Percentiles rank a stretch among this genome's conserved stretches.
Conservation (phyloP, 23 red algal species). For the Cyanidiococcus yangmingshanensis region DNA sequence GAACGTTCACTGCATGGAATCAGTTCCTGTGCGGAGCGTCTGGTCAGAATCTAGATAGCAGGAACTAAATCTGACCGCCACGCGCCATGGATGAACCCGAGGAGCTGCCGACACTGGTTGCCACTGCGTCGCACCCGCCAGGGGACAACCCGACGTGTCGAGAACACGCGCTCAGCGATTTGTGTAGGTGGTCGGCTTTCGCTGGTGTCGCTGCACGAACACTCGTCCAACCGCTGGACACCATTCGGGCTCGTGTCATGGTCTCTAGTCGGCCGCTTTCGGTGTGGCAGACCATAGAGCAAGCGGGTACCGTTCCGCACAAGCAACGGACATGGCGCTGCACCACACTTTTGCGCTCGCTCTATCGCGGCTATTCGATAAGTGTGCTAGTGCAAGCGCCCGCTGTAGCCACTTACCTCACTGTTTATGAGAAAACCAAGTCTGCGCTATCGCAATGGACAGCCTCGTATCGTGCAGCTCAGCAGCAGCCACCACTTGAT, state of each 20-base stretch:
- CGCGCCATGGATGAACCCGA: too few relatives aligned
- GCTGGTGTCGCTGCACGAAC: constrained; percentile 58
- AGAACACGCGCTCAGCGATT: not conserved
- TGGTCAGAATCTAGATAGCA: too few relatives aligned
- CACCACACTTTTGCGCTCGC: constrained; percentile 19
- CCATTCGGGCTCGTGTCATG: constrained; percentile 81
- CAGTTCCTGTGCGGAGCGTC: too few relatives aligned
- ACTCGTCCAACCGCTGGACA: constrained; percentile 89
- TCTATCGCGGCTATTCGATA: constrained; percentile 84
- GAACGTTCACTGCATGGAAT: too few relatives aligned
- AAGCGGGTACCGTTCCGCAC: constrained; percentile 2
- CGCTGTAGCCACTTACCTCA: constrained; percentile 81
- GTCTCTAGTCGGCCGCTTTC: constrained; percentile 23
- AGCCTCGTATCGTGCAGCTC: constrained; percentile 12
- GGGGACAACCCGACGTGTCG: not conserved
- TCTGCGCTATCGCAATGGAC: constrained; percentile 6
- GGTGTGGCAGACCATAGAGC: not conserved
- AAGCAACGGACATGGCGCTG: not conserved
- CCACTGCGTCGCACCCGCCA: too few relatives aligned
- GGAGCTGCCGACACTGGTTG: too few relatives aligned
- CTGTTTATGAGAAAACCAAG: constrained; percentile 77
- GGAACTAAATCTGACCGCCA: too few relatives aligned
- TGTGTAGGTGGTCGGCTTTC: constrained; percentile 34
- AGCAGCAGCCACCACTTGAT: not conserved
- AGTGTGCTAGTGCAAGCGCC: constrained; percentile 86